Percentiles rank a stretch among this genome's conserved stretches.
Conservation (phyloP, 768 basidiomycete genomes). For the Tremella fuciformis region DNA sequence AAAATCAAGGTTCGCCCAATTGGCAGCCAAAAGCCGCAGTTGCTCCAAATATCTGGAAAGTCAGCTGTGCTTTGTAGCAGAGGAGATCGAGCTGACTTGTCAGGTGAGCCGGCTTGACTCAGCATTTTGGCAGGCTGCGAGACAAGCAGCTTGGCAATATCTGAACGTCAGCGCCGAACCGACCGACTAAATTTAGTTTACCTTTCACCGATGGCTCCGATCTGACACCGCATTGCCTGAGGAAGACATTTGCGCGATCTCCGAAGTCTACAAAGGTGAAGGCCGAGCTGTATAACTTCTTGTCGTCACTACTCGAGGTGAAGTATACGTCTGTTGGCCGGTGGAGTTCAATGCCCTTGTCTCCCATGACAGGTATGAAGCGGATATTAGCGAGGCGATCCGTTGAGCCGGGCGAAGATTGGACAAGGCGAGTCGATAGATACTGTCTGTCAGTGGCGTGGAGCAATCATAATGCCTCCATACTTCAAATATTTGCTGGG, state of each 20-base stretch:
- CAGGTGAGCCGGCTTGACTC: constrained; percentile 38
- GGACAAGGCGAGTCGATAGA: constrained; percentile 33
- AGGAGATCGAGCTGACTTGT: constrained; percentile 24
- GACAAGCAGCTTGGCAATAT: constrained; percentile 37
- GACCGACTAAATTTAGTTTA: constrained; percentile 45
- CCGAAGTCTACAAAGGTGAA: constrained; percentile 92
- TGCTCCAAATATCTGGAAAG: constrained; percentile 69
- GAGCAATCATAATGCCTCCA: constrained; percentile 26
- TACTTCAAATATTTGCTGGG: constrained; percentile 68
- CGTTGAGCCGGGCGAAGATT: constrained; percentile 54
- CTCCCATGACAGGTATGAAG: constrained; percentile 62
- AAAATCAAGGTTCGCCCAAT: constrained; percentile 55
- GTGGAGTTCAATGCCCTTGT: constrained; percentile 23
- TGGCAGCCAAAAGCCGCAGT: constrained; percentile 80
- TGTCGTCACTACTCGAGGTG: constrained; percentile 36
- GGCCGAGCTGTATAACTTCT: constrained; percentile 70
- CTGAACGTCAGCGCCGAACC: constrained; percentile 13
- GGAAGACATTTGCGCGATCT: constrained; percentile 71
- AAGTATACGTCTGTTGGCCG: constrained; percentile 48
- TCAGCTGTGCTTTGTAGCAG: constrained; percentile 1
- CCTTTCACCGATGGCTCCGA: constrained; percentile 79
- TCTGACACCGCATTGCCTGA: constrained; percentile 81
- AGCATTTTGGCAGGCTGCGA: constrained; percentile 36
- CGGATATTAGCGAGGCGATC: constrained; percentile 59
- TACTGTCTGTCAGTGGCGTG: constrained; percentile 23